These are phyloP conservation scores for Astrephomene gubernaculifera DNA, from an alignment of 139 green algal genomes.

Conservation along the genomic window DNA sequence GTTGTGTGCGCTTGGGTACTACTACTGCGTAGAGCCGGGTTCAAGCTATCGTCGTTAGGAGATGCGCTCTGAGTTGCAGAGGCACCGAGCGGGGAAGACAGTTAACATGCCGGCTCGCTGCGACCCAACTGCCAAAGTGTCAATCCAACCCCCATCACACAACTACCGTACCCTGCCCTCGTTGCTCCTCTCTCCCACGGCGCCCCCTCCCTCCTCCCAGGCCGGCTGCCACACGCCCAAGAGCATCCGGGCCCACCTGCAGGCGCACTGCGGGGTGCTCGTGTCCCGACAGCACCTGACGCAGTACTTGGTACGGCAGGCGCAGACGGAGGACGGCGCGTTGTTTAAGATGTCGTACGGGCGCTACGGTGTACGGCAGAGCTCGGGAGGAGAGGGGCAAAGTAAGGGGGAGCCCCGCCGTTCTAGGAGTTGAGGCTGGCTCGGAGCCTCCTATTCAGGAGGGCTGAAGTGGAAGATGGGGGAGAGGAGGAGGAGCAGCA, in stretches of 20 bases:
- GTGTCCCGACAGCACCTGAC: constrained; percentile 10
- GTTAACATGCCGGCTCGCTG: background rate
- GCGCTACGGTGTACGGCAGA: no score
- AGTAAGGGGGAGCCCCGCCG: no score
- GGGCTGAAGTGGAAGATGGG: no score
- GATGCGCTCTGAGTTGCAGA: background rate
- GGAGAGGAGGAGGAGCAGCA: no score
- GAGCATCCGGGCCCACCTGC: constrained; percentile 7
- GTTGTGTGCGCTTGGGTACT: background rate
- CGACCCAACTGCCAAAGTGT: background rate
- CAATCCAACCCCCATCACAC: background rate
- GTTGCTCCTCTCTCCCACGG: background rate
- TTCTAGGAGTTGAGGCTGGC: no score
- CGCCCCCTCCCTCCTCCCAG: background rate
- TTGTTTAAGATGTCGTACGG: constrained; percentile 6
- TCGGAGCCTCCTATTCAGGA: no score
- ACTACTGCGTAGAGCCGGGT: background rate
- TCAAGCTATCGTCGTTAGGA: background rate
- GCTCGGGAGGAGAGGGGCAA: no score
- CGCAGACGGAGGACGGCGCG: background rate
- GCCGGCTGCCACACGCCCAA: background rate
- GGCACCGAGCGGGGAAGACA: background rate
- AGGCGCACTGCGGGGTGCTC: background rate
- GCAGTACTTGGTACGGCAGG: background rate
- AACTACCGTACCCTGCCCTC: background rate